phyloP scores from a whole-genome alignment of 495 filamentous ascomycete genomes.

The Lichina pygmaea region DNA sequence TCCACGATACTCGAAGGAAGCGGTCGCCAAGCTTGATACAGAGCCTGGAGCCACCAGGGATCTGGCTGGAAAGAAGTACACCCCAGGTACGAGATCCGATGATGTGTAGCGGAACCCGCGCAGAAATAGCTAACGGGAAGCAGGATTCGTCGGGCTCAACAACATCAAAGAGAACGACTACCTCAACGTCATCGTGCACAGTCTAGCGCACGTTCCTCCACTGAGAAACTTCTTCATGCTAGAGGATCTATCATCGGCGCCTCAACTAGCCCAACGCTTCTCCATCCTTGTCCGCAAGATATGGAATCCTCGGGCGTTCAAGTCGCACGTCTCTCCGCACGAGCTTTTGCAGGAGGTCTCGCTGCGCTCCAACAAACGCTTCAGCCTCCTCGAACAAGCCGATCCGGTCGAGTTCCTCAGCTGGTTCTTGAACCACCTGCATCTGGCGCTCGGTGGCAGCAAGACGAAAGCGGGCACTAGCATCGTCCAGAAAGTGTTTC shows the following conservation, averaged over 20 bases:
- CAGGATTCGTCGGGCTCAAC: conserved; percentile 92
- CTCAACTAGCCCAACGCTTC: conserved; percentile 46
- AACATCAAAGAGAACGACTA: conserved; percentile 99
- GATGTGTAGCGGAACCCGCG: not conserved
- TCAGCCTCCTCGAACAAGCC: conserved; percentile 71
- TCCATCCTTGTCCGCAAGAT: conserved; percentile 85
- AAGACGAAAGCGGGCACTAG: conserved; percentile 58
- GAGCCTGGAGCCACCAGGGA: conserved; percentile 53
- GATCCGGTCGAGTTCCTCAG: conserved; percentile 91
- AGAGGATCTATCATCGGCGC: conserved; percentile 35
- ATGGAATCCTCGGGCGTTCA: conserved; percentile 95
- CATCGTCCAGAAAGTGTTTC: conserved; percentile 77
- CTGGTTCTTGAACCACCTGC: conserved; percentile 92
- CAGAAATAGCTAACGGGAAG: not conserved
- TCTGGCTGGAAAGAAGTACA: conserved; percentile 55
- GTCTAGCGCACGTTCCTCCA: conserved; percentile 69
- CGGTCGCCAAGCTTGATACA: conserved; percentile 58
- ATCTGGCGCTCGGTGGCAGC: conserved; percentile 72
- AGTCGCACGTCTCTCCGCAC: conserved; percentile 88
- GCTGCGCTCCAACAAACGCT: conserved; percentile 68
- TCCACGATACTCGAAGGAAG: conserved; percentile 52
- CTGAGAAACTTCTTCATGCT: conserved; percentile 85
- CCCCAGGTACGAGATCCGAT: conserved; percentile 27
- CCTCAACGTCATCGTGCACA: conserved; percentile 86
- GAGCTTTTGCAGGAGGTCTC: conserved; percentile 86